Conservation (phyloP, 1,284 basidiomycete genomes). For the Ceratobasidium sp. region DNA sequence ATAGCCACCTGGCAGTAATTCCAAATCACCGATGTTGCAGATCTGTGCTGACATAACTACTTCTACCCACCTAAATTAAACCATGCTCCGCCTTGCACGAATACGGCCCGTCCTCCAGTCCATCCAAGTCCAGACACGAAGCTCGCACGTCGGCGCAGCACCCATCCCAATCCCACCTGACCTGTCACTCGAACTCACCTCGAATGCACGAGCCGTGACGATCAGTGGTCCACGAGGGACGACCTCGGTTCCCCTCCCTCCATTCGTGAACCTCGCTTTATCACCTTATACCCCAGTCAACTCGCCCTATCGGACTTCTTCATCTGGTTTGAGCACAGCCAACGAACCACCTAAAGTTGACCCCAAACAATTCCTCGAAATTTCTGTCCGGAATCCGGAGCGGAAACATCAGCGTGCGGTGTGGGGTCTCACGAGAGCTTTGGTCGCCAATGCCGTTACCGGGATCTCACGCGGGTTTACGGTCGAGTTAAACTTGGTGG, state of each 20-base stretch:
- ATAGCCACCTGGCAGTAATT: too few species aligned
- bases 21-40: too few species aligned
- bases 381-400: slow-evolving; percentile 75
- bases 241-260: slow-evolving; percentile 57
- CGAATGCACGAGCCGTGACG: slow-evolving; percentile 52
- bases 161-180: slow-evolving; percentile 75
- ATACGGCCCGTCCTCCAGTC: too few species aligned
- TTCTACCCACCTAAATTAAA: too few species aligned
- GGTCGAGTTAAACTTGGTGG: slow-evolving; percentile 85
- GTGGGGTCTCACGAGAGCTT: slow-evolving; percentile 93
- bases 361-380: slow-evolving; percentile 41
- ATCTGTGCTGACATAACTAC: too few species aligned
- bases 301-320: slow-evolving; percentile 16
- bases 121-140: too few species aligned
- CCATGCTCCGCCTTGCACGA: too few species aligned
- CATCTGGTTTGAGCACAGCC: slow-evolving; percentile 13
- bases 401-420: slow-evolving; percentile 81
- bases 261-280: slow-evolving; percentile 37
- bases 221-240: slow-evolving; percentile 80
- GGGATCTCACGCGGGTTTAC: slow-evolving; percentile 91
- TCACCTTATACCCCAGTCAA: slow-evolving; percentile 22
- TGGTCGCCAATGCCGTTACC: slow-evolving; percentile 86
- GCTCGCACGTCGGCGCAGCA: slow-evolving; percentile 81
- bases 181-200: slow-evolving; percentile 62
- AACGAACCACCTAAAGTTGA: slow-evolving; percentile 28